A percentile compares a stretch with the other conserved stretches of the same genome.
phyloP scores from a whole-genome alignment of 2,329 filamentous ascomycete species.

The Botrytis pseudocinerea region DNA sequence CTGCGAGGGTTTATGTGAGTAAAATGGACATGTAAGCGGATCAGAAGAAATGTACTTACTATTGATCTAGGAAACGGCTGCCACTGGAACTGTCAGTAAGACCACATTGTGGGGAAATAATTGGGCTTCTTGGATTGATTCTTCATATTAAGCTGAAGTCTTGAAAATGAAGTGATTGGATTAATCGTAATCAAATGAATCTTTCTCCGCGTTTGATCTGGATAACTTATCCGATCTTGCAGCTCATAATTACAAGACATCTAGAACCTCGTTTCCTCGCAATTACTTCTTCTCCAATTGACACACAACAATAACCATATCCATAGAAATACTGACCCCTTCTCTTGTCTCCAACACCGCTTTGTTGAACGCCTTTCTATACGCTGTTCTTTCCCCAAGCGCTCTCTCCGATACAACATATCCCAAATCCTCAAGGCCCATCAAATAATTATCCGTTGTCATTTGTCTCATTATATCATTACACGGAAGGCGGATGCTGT shows the following conservation, averaged over 20 bases:
- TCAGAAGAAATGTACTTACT: background rate
- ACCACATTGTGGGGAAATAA: conserved; percentile 2
- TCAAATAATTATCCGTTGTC: background rate
- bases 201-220: background rate
- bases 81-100: background rate
- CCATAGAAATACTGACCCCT: background rate
- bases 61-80: conserved; percentile 7
- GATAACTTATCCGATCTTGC: background rate
- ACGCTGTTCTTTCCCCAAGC: background rate
- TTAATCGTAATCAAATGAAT: background rate
- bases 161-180: too few relatives aligned
- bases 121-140: conserved; percentile 15
- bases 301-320: background rate
- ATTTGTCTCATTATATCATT: background rate
- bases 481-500: background rate
- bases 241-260: background rate
- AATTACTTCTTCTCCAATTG: background rate
- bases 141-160: background rate
- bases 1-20: conserved; percentile 11
- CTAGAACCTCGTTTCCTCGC: background rate
- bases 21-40: background rate
- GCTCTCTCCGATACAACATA: background rate
- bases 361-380: background rate
- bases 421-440: background rate
- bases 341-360: background rate